Conservation (phyloP, 2,329 filamentous ascomycete species). For the Phialophora expanda region DNA sequence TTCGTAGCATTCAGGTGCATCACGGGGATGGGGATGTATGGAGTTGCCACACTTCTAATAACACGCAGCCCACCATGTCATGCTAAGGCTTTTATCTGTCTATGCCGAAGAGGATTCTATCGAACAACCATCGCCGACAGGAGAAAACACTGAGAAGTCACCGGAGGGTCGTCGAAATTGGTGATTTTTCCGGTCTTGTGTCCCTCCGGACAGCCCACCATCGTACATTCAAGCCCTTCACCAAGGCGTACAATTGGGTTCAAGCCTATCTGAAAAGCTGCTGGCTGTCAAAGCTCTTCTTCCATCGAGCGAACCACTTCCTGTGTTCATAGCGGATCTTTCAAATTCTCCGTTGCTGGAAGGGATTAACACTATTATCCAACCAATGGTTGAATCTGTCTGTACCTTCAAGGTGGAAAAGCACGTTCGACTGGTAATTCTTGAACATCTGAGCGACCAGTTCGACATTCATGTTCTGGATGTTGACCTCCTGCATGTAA, state of each 20-base stretch:
- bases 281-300: not conserved
- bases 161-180: not conserved
- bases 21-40: not conserved
- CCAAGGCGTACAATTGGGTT: not conserved
- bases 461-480: constrained; percentile 98
- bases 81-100: not conserved
- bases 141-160: not conserved
- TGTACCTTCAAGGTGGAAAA: constrained; percentile 94
- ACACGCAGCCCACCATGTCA: not conserved
- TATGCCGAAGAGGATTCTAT: not conserved
- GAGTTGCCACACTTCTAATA: not conserved
- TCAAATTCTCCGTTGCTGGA: constrained; percentile 79
- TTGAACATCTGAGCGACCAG: constrained; percentile 99
- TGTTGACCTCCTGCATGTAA: constrained; percentile 80
- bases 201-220: not conserved
- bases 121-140: not conserved
- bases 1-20: not conserved
- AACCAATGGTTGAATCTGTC: not conserved
- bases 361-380: constrained; percentile 15
- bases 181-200: not conserved
- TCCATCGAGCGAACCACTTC: not conserved
- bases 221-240: not conserved
- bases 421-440: constrained; percentile 97
- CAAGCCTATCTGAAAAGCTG: not conserved
- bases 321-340: constrained; percentile 68